These are phyloP conservation scores for Rhododendron ferrugineum DNA, from an alignment of 148 eudicot genomes.

Conservation along the genomic window DNA sequence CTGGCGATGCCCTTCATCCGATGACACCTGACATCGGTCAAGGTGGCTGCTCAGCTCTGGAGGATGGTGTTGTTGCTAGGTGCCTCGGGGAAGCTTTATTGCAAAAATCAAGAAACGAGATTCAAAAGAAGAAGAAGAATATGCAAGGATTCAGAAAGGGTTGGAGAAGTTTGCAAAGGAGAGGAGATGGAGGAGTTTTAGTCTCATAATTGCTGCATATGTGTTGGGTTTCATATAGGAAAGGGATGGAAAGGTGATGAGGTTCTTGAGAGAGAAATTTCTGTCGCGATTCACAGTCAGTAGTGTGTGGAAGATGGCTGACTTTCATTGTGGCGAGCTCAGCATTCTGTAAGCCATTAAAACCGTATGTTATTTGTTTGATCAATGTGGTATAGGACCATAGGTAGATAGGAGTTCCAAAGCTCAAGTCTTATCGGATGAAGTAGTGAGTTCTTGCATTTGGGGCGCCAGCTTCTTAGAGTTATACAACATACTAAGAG, in stretches of 20 bases:
- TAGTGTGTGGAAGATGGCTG: no score
- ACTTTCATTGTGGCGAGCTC: no score
- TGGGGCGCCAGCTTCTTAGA: no score
- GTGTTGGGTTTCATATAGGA: constrained; percentile 30
- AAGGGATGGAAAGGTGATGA: constrained; percentile 26
- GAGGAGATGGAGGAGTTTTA: constrained; percentile 43
- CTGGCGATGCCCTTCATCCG: no score
- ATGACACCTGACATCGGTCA: constrained; percentile 60
- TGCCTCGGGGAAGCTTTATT: constrained; percentile 34
- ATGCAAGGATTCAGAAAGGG: constrained; percentile 23
- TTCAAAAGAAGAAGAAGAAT: constrained; percentile 13
- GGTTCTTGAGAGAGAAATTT: constrained; percentile 23
- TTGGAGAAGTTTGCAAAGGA: constrained; percentile 35
- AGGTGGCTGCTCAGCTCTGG: constrained; percentile 50
- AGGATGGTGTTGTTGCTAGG: constrained; percentile 42
- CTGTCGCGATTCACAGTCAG: background rate
- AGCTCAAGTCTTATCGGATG: no score
- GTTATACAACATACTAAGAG: no score
- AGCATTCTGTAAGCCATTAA: no score
- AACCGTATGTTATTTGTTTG: no score
- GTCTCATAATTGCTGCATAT: constrained; percentile 5
- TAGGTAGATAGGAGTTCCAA: no score
- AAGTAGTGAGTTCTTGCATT: no score
- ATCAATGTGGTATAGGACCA: no score
- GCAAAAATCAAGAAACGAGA: constrained; percentile 1